A percentile compares a stretch with the other conserved stretches of the same genome.
These are phyloP conservation scores for Thuidium tamariscinum DNA, from an alignment of 225 moss, liverwort and hornwort species.

Conservation along the genomic window DNA sequence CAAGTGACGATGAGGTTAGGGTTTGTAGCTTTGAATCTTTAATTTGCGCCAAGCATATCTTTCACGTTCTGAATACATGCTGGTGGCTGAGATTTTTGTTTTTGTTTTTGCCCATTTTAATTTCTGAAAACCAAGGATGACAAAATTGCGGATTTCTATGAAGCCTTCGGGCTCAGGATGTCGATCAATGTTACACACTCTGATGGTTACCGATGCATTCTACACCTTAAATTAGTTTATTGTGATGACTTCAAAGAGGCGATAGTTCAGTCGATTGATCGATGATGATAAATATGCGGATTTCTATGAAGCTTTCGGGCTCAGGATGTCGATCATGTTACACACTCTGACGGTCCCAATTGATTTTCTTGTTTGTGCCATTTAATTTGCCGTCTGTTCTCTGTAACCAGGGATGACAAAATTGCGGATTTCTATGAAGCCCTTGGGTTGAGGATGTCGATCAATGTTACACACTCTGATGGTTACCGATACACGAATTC, in stretches of 20 bases:
- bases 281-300: constrained; percentile 4
- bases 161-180: neutral
- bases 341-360: neutral
- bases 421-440: neutral
- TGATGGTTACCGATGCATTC: neutral
- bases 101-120: fast-evolving
- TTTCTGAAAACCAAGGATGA: neutral
- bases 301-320: neutral
- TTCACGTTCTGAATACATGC: neutral
- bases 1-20: neutral
- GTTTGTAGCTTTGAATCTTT: neutral
- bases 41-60: neutral
- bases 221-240: too few species aligned
- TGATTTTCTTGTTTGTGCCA: too few species aligned
- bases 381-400: neutral
- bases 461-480: neutral
- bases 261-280: too few species aligned
- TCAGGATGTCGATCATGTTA: neutral
- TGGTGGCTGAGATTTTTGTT: neutral
- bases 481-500: neutral
- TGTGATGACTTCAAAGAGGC: too few species aligned
- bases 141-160: neutral
- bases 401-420: neutral
- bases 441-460: neutral
- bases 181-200: neutral